Conservation (phyloP, 768 basidiomycete genomes). For the Mycena haematopus region DNA sequence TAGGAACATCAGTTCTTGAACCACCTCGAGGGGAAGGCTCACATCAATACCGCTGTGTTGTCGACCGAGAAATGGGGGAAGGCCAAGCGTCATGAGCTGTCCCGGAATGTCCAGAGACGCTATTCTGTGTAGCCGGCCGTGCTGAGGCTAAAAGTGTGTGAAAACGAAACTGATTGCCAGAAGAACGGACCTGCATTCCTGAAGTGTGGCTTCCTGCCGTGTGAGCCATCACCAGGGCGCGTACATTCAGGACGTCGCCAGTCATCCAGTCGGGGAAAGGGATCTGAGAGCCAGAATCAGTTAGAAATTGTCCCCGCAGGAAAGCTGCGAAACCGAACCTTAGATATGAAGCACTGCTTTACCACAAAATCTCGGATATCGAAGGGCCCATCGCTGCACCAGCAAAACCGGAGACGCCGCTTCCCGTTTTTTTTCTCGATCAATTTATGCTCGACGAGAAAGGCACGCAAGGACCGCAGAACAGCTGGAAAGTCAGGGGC, state of each 20-base stretch:
- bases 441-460: constrained; percentile 75
- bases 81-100: constrained; percentile 75
- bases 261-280: constrained; percentile 75
- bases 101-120: constrained; percentile 68
- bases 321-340: constrained; percentile 38
- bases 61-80: constrained; percentile 82
- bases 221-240: constrained; percentile 54
- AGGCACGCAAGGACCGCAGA: constrained; percentile 64
- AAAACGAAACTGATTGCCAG: constrained; percentile 16
- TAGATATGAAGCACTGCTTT: constrained; percentile 90
- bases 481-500: constrained; percentile 81
- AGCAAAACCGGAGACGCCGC: constrained; percentile 70
- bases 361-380: constrained; percentile 86
- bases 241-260: constrained; percentile 78
- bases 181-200: constrained; percentile 17
- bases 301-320: not conserved
- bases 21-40: constrained; percentile 30
- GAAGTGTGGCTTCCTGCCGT: constrained; percentile 17
- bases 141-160: constrained; percentile 26
- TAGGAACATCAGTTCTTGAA: constrained; percentile 26
- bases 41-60: constrained; percentile 92
- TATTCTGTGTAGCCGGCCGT: constrained; percentile 8
- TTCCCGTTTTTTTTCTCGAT: constrained; percentile 62
- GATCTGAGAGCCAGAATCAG: constrained; percentile 47
- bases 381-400: constrained; percentile 87